phyloP scores from a whole-genome alignment of 2,329 filamentous ascomycete species.

The Plenodomus lindquistii region DNA sequence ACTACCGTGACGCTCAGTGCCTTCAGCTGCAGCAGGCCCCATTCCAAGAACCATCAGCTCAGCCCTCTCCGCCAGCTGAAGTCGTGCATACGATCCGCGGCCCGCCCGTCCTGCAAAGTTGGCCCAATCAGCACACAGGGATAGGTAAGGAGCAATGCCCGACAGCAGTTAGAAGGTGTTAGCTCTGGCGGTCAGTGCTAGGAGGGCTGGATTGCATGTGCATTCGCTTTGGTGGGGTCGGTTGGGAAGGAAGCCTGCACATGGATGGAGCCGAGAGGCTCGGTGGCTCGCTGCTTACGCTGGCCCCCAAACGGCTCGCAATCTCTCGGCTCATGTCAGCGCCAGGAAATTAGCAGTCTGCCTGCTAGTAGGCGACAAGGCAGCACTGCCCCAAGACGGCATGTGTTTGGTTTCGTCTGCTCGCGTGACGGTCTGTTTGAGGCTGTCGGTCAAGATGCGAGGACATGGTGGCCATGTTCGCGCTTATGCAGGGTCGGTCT shows the following conservation, averaged over 20 bases:
- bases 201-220: no score
- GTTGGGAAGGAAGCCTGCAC: no score
- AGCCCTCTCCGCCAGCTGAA: not conserved
- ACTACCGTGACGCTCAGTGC: not conserved
- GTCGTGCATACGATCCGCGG: no score
- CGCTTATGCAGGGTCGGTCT: constrained; percentile 18
- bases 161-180: not conserved
- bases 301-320: no score
- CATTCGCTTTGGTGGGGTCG: not conserved
- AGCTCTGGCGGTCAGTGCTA: not conserved
- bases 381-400: no score
- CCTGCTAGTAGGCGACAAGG: constrained; percentile 1
- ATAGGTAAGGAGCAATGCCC: not conserved
- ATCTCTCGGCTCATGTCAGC: no score
- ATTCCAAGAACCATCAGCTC: not conserved
- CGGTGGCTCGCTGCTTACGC: no score
- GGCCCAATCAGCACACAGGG: not conserved
- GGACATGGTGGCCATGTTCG: constrained; percentile 4
- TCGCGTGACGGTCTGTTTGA: not conserved
- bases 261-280: no score
- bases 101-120: no score
- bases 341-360: no score
- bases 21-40: not conserved
- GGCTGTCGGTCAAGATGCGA: not conserved
- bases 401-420: not conserved